Evolutionary conservation across 176 grass and related monocot species (phyloP).

Genomic region (Cenchrus purpureus): DNA sequence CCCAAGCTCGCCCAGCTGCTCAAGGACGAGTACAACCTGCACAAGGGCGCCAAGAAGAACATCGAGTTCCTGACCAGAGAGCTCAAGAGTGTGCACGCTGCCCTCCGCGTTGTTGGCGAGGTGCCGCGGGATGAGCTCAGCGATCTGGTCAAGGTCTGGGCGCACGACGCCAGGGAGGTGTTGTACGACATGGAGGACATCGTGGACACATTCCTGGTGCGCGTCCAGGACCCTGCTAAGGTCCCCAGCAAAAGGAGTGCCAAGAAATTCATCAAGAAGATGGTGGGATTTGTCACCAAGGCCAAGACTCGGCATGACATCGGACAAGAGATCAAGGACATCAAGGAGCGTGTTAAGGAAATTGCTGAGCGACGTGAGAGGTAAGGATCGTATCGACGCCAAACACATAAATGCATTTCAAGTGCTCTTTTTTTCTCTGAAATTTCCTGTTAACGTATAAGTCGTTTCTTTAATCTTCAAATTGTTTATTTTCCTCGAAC

Average conservation of each 20-base stretch:
- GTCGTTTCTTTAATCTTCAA: neutral
- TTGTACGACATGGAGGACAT: slow-evolving; percentile 25
- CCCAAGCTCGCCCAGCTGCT: too few species aligned
- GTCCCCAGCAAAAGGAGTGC: neutral
- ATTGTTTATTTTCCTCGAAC: neutral
- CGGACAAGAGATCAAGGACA: neutral
- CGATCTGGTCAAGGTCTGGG: neutral
- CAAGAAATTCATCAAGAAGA: neutral
- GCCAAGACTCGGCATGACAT: too few species aligned
- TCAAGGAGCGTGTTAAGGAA: neutral
- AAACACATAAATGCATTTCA: too few species aligned
- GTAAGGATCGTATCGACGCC: neutral
- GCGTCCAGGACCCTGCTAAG: neutral
- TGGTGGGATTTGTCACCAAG: too few species aligned
- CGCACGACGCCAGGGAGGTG: neutral
- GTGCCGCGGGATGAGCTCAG: neutral
- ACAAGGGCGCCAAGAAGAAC: too few species aligned
- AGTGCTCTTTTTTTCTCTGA: neutral
- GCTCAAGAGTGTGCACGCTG: neutral
- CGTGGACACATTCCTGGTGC: neutral
- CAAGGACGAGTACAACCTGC: too few species aligned
- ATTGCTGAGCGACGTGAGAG: neutral
- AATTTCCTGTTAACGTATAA: neutral
- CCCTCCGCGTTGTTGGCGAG: neutral
- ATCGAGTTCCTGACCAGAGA: too few species aligned